These are phyloP conservation scores for Pythium periplocum DNA, from an alignment of 352 stramenopile species.

Conservation along the genomic window DNA sequence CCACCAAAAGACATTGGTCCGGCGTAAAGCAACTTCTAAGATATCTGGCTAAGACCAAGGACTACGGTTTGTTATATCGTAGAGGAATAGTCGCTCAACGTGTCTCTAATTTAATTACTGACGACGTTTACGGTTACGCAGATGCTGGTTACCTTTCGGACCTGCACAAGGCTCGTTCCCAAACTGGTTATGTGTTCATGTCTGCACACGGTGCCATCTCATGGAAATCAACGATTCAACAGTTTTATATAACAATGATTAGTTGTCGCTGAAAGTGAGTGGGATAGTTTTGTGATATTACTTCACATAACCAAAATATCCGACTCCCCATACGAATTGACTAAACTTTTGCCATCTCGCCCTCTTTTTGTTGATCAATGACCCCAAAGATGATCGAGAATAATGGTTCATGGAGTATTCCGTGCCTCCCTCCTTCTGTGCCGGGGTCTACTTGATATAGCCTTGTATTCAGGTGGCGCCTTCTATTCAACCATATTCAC, in stretches of 20 bases:
- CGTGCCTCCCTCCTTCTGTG: no score
- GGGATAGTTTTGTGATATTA: no score
- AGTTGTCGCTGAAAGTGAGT: no score
- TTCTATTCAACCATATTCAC: no score
- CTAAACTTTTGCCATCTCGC: no score
- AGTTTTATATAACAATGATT: not conserved
- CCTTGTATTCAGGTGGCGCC: no score
- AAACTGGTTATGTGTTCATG: slow-evolving; percentile 19
- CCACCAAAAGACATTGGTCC: slow-evolving; percentile 15
- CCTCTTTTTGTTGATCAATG: no score
- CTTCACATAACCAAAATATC: no score
- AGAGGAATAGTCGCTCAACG: slow-evolving; percentile 3
- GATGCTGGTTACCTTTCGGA: slow-evolving; percentile 17
- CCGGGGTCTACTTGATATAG: no score
- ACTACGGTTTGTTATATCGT: slow-evolving; percentile 10
- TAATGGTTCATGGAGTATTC: no score
- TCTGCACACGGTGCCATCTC: slow-evolving; percentile 11
- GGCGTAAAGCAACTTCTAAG: slow-evolving; percentile 11
- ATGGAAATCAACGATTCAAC: slow-evolving; percentile 14
- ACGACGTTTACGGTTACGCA: slow-evolving; percentile 12
- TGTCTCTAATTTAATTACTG: slow-evolving; percentile 6
- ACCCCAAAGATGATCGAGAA: no score
- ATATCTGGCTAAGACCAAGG: slow-evolving; percentile 11
- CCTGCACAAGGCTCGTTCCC: slow-evolving; percentile 13
- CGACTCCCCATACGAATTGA: no score